Base-by-base conservation (phyloP, 306 rosid genomes). In the Elaeagnus macrophylla region DNA sequence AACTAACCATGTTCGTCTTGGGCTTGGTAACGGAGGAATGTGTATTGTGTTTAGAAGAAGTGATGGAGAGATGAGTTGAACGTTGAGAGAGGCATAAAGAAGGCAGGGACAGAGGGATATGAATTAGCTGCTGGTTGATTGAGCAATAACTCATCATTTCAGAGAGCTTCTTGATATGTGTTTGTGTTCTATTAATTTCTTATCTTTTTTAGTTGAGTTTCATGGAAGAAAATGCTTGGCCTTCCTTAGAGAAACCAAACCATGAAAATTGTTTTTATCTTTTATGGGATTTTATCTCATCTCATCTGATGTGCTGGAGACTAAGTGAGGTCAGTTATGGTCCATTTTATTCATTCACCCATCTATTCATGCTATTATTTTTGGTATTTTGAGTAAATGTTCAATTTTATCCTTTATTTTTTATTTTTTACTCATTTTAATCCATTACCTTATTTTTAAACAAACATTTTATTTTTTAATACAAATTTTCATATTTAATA, bases 61-160 rank as follows among this genome's bases (percentile, higher is more conserved):
- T 54, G 17, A 69, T 17, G n/a, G n/a, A n/a, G n/a, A n/a, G n/a
- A n/a, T n/a, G n/a, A n/a, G n/a, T n/a, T n/a, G n/a, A n/a, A n/a
- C n/a, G n/a, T n/a, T n/a, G 62, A 10, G 68, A 42, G 54, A 59
- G 41, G 70, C 56, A 48, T 45, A 82, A 81, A 66, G 80, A 69
- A 79, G 97, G 94, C 45, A 78, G 63, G 71, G 94, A 95, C 80
- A 72, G 81, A 51, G 95, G 84, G 61, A 80, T 68, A 75, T 70
- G 91, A 73, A 76, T 25, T 25, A 63, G 84, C 67, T n/a, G n/a
- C n/a, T n/a, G n/a, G n/a, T n/a, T n/a, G n/a, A n/a, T n/a, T n/a
- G n/a, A 71, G 62, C 76, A 45, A 20, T 77, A 70, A 80, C 18
- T 76, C 75, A 79, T 83, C 97, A 86, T 90, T 37, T 79, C 65